A percentile compares a stretch with the other conserved stretches of the same genome.
Evolutionary conservation across 179 eudicot genomes (phyloP).

Genomic region (Patellifolia procumbens): DNA sequence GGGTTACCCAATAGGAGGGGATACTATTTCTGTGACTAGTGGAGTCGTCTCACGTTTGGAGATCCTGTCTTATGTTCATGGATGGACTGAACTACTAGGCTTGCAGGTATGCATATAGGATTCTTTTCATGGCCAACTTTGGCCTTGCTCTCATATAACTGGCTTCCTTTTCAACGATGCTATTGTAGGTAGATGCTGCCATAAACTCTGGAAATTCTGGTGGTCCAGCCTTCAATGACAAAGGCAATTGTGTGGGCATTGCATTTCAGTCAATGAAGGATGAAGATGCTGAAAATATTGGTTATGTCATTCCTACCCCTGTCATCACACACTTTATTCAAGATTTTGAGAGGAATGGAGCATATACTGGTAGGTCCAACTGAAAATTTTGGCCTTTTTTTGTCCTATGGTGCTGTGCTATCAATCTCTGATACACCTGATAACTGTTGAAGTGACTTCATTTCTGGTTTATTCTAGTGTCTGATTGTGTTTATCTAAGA

Average conservation of each 20-base stretch:
- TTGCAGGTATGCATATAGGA: conserved; percentile 54
- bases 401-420: background rate
- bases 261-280: conserved; percentile 90
- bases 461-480: background rate
- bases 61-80: conserved; percentile 83
- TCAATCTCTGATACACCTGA: background rate
- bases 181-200: conserved; percentile 87
- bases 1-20: conserved; percentile 94
- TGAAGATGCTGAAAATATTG: conserved; percentile 84
- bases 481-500: background rate
- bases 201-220: conserved; percentile 96
- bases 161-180: background rate
- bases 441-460: background rate
- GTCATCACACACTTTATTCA: conserved; percentile 81
- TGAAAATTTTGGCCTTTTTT: conserved; percentile 5
- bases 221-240: conserved; percentile 82
- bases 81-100: conserved; percentile 89
- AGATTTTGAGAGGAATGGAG: conserved; percentile 87
- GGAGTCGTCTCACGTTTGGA: conserved; percentile 93
- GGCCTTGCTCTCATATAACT: background rate
- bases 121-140: background rate
- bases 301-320: conserved; percentile 94
- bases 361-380: conserved; percentile 65
- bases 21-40: conserved; percentile 89
- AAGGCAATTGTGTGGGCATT: conserved; percentile 88